These are phyloP conservation scores for Backusella circina DNA, from an alignment of 192 early-diverging fungal genomes.

Conservation along the genomic window DNA sequence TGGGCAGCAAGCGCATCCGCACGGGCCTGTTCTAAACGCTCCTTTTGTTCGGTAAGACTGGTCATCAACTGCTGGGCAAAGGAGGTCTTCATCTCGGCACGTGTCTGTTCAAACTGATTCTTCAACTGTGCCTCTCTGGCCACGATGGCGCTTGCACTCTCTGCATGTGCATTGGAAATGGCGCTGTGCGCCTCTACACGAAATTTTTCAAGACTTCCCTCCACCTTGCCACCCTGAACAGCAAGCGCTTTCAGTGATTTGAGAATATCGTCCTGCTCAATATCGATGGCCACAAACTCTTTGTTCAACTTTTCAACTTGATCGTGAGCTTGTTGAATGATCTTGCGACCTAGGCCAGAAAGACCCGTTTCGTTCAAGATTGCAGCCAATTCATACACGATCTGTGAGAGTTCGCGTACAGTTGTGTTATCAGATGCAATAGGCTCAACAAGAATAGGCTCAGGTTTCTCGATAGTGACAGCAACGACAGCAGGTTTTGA, in stretches of 20 bases:
- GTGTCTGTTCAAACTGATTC: conserved; percentile 28
- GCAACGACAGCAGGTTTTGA: not conserved
- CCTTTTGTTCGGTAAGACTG: conserved; percentile 33
- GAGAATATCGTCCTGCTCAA: conserved; percentile 31
- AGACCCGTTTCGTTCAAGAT: conserved; percentile 38
- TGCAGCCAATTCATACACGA: conserved; percentile 32
- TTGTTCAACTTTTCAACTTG: conserved; percentile 44
- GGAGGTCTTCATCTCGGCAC: conserved; percentile 5
- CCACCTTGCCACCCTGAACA: conserved; percentile 45
- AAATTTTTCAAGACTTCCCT: conserved; percentile 59
- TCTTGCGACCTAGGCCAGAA: conserved; percentile 50
- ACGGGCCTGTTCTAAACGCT: conserved; percentile 51
- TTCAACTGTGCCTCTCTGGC: conserved; percentile 49
- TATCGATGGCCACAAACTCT: conserved; percentile 47
- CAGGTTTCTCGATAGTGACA: conserved; percentile 6
- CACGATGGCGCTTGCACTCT: conserved; percentile 43
- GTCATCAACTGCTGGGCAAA: conserved; percentile 30
- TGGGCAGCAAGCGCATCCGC: conserved; percentile 61
- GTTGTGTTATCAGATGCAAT: conserved; percentile 31
- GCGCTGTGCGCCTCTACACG: conserved; percentile 47
- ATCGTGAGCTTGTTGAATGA: conserved; percentile 56
- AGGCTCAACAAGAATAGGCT: conserved; percentile 29
- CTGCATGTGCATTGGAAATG: conserved; percentile 42
- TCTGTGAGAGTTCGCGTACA: conserved; percentile 30
- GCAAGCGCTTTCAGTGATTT: conserved; percentile 27